Evolutionary conservation across 768 basidiomycete genomes (phyloP), one percentile per base, ranked within the genome.

Genomic region (Tulasnella sp.): DNA sequence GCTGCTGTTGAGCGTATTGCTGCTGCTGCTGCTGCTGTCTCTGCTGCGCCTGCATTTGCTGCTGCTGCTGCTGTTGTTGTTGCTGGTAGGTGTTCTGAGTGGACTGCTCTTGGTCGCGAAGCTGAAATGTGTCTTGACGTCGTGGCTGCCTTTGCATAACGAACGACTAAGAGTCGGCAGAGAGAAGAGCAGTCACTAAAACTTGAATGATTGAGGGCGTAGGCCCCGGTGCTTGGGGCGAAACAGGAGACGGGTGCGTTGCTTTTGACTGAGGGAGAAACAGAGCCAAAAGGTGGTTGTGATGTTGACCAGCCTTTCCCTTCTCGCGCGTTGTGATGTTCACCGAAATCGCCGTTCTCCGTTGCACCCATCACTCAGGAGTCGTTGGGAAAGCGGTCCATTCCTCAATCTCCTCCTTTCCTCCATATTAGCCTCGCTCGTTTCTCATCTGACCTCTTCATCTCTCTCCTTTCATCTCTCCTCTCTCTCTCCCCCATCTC

Each of bases 71-170:
- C 79, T 87, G 85, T 73, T 81, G 79, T 17, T 85, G 82, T 29
- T 85, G 85, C 71, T 88, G 87, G 34, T 84, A 84, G 68, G 87
- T 58, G 22, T 58, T 87, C 12, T 85, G 84, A n/a, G 87, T 34
- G 58, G 29, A 85, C 76, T 86, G 80, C 78, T 83, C 86, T 74
- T 91, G 87, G 78, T 89, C 89, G 58, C 90, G 88, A 68, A 93
- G 84, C 84, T 93, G 91, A 80, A 88, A 92, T 36, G 91, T 91
- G 75, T 93, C 92, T 79, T 87, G 85, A 75, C 86, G 84, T 68
- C 82, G 84, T 78, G 80, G 78, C 45, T 78, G 76, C 40, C 81
- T 40, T 3, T 38, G 69, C 58, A 64, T 64, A 64, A 64, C 29
- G 58, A 64, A 29, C 58, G 58, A 64, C 58, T 64, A 64, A 12